phyloP scores from a whole-genome alignment of 2,329 filamentous ascomycete genomes.

The Metarhizium album region DNA sequence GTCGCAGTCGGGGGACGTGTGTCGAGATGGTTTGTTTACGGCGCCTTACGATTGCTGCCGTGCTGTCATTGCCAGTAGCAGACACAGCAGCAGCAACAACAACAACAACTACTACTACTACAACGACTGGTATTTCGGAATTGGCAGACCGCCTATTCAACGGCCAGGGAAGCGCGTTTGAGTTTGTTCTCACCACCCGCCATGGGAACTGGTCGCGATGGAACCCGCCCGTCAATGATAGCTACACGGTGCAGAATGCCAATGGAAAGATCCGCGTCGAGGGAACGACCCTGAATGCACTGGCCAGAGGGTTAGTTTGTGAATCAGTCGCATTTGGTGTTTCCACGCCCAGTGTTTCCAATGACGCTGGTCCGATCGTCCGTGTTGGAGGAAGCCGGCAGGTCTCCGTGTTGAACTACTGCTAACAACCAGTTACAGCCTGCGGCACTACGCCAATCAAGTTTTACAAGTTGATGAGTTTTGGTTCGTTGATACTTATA shows the following conservation, averaged over 20 bases:
- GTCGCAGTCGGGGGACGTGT: neutral
- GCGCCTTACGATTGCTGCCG: neutral
- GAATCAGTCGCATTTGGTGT: no score
- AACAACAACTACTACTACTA: no score
- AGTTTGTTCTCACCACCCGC: constrained; percentile 8
- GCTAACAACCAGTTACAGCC: neutral
- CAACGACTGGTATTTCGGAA: constrained; percentile 8
- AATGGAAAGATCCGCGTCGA: constrained; percentile 11
- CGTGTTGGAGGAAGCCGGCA: neutral
- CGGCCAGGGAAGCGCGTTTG: constrained; percentile 7
- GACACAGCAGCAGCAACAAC: constrained; percentile 2
- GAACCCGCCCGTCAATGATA: constrained; percentile 12
- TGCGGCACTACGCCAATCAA: constrained; percentile 13
- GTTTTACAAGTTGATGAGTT: constrained; percentile 11
- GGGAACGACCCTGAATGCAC: constrained; percentile 11
- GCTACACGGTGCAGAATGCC: constrained; percentile 9
- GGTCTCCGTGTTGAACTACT: neutral
- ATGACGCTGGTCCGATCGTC: neutral
- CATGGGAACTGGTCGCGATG: constrained; percentile 12
- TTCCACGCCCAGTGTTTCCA: no score
- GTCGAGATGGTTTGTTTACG: neutral
- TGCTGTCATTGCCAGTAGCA: neutral
- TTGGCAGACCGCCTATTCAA: constrained; percentile 11
- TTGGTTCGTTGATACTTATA: constrained; percentile 9
- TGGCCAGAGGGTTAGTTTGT: constrained; percentile 12